Conservation (phyloP, 2,329 filamentous ascomycete species). For the Penicillium thymicola region DNA sequence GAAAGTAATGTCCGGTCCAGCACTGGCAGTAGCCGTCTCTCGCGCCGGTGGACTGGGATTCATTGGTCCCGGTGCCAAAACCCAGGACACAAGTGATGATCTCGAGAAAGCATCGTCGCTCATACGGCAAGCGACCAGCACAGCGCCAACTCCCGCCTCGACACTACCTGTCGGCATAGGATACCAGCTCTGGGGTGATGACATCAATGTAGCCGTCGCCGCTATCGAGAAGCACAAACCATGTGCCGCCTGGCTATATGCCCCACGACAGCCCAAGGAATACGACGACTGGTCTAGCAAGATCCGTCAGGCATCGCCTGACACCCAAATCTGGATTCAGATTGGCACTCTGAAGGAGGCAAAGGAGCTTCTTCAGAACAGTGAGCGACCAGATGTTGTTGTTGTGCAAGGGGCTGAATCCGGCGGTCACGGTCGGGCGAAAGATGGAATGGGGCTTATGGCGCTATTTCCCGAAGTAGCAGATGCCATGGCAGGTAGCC, state of each 20-base stretch:
- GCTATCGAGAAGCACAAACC: conserved; percentile 36
- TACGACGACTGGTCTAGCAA: conserved; percentile 45
- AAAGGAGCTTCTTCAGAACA: conserved; percentile 36
- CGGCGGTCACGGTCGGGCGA: conserved; percentile 52
- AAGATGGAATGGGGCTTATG: conserved; percentile 49
- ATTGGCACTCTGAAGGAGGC: conserved; percentile 53
- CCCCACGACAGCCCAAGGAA: conserved; percentile 35
- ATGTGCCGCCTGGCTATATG: conserved; percentile 45
- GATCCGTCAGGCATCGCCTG: conserved; percentile 42
- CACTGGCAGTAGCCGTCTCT: conserved; percentile 60
- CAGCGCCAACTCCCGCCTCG: conserved; percentile 6
- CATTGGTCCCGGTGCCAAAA: conserved; percentile 54
- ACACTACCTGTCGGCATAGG: conserved; percentile 42
- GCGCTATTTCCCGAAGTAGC: conserved; percentile 52
- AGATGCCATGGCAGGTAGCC: conserved; percentile 38
- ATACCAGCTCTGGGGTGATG: conserved; percentile 42
- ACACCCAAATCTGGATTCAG: conserved; percentile 55
- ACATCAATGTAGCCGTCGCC: conserved; percentile 30
- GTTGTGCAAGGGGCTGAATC: conserved; percentile 56
- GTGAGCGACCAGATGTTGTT: conserved; percentile 49
- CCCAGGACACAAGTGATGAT: conserved; percentile 29
- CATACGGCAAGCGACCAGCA: conserved; percentile 15
- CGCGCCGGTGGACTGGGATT: conserved; percentile 56
- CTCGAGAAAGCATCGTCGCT: conserved; percentile 32
- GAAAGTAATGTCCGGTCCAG: conserved; percentile 60